Evolutionary conservation across 257 asterid genomes (phyloP), one percentile per base, ranked within the genome.

Genomic region (Paulownia fortunei): DNA sequence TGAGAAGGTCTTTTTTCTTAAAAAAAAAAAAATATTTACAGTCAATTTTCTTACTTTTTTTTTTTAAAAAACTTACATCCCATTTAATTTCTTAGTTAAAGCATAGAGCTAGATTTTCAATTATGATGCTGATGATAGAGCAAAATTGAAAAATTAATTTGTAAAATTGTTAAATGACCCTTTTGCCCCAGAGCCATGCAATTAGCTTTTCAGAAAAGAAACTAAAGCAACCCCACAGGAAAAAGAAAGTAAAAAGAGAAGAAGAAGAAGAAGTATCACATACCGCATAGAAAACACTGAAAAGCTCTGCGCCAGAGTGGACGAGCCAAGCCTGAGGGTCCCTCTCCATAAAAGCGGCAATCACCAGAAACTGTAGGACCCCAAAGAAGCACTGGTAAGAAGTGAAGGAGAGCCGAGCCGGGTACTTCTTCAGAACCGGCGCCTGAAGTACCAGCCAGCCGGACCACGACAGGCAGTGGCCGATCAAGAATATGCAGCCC

Each of bases 401-500:
- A 0, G 99, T 93, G 80, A 95, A 90, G 0, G 97, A 90, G 16
- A 95, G 97, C 60, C 98, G 85, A 39, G 99, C 99, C 34, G 99
- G 99, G 72, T 93, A 95, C 41, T 83, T 85, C 78, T 93, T 91
- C 7, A 95, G 94, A 0, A 93, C 84, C 19, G 99, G 99, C 10
- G 94, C 90, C 72, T 95, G 99, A 0, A 95, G 78, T 55, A 95
- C 99, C 13, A 95, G 97, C 99, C 99, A 95, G 0, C 87, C 97
- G 24, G 99, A 88, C 99, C 99, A 95, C 18, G 99, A 93, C 32
- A 95, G 76, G 84, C 99, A 95, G 79, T 93, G 99, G 0, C 97
- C 99, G 19, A 95, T 95, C 87, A 95, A 80, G 87, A 81, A 95
- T 24, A 95, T 36, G 88, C 99, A 95, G 1, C 99, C 99, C 71